Evolutionary conservation across 768 basidiomycete species (phyloP).

Genomic region (Exsudoporus frostii): DNA sequence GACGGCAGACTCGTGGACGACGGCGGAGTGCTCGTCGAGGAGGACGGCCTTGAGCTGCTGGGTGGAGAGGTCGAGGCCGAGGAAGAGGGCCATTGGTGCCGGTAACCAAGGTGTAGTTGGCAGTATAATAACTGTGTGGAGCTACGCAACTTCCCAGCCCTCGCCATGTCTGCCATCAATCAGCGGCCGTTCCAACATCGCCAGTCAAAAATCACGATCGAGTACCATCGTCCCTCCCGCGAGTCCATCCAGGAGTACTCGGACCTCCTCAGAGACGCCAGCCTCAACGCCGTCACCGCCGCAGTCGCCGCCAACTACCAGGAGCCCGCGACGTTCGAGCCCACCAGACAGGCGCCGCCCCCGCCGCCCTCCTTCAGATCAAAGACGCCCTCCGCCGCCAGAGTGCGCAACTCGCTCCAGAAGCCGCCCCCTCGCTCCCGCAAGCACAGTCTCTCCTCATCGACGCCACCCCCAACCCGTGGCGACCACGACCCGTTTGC

Average conservation of each 20-base stretch:
- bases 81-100: background rate
- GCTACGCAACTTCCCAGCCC: background rate
- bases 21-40: background rate
- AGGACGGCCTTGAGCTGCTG: constrained; percentile 4
- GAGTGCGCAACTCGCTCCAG: constrained; percentile 56
- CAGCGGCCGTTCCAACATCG: constrained; percentile 44
- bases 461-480: constrained; percentile 24
- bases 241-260: constrained; percentile 78
- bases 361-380: constrained; percentile 35
- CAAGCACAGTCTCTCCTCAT: constrained; percentile 49
- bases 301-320: constrained; percentile 29
- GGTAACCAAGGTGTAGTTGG: too few relatives aligned
- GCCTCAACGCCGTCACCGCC: constrained; percentile 53
- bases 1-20: background rate
- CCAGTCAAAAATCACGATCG: constrained; percentile 65
- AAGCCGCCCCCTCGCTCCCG: constrained; percentile 54
- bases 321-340: constrained; percentile 32
- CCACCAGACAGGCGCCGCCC: constrained; percentile 45
- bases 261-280: constrained; percentile 63
- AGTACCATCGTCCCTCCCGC: constrained; percentile 71
- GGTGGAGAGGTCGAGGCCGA: constrained; percentile 3
- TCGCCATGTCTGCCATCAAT: constrained; percentile 42
- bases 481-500: constrained; percentile 62
- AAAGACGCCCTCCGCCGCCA: constrained; percentile 30
- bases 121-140: background rate